Base-by-base conservation (phyloP, 2,329 filamentous ascomycete species). In the Harringtonia lauricola region DNA sequence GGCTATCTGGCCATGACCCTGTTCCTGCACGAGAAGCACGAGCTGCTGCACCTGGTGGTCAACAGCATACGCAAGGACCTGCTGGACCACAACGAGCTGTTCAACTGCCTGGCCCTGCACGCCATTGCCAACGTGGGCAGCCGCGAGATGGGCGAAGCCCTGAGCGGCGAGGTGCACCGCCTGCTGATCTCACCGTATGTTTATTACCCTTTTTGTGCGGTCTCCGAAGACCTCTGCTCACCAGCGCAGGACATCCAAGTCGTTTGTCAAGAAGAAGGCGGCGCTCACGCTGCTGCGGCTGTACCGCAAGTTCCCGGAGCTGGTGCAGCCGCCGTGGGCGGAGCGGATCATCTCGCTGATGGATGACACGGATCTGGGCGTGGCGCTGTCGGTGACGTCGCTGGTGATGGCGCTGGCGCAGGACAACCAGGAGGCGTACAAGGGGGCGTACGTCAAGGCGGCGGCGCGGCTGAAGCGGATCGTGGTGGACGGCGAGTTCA, bases 211-310 rank as follows among this genome's bases (percentile, higher is more conserved):
- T 15, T 14, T 29, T 29, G 8, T 18, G 21, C 15, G 18, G 17
- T 17, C 15, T 31, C 17, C 39, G 4, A 28, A 15, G 14, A 10
- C n/a, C 2, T 17, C 28, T 19, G 17, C 42, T 38, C 8, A 39
- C 36, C 12, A 7, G 14, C 14, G 13, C 24, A 70, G 68, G 38
- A 71, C 70, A 8, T 96, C 90, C 1, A 98, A 96, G 64, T 81
- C 92, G 0, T 98, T 98, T 54, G 92, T 98, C 47, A 98, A 98
- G 74, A 98, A 98, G 68, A 98, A 98, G 72, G 90, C 92, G 1
- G 92, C 92, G 8, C 70, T 98, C 42, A 98, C 92, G 1, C 73
- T 98, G 30, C 76, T 98, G 43, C 84, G 92, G 43, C 67, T 98
- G 7, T 98, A 96, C 64, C 85, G 92, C 54, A 98, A 98, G 67